These are phyloP conservation scores for Mayamaea pseudoterrestris DNA, from an alignment of 108 stramenopile genomes.

Conservation along the genomic window DNA sequence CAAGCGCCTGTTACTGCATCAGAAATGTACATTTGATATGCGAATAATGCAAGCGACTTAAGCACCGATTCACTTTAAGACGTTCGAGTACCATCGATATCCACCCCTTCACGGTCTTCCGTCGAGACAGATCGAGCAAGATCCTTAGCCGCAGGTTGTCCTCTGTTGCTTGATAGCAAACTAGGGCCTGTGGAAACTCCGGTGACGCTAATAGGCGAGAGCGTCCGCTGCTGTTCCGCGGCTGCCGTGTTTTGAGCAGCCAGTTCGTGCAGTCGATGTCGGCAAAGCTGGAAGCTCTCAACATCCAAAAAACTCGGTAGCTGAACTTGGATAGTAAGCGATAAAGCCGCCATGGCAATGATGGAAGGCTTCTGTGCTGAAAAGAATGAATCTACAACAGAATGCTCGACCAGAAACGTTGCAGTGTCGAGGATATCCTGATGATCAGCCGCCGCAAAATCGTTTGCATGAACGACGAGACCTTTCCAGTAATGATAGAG, in stretches of 20 bases:
- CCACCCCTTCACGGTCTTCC: no score
- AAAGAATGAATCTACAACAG: conserved; percentile 3
- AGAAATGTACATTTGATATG: background rate
- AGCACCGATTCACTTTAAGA: no score
- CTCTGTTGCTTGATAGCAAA: conserved; percentile 36
- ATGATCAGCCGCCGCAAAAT: background rate
- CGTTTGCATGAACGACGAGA: conserved; percentile 6
- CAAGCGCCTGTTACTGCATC: background rate
- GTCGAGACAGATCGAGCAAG: no score
- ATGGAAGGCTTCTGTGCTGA: background rate
- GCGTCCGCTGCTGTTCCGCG: background rate
- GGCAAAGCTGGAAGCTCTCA: background rate
- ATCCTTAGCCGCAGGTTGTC: background rate
- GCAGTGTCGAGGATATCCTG: background rate
- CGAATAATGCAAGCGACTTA: no score
- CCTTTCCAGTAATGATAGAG: no score
- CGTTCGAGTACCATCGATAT: no score
- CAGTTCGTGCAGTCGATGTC: background rate
- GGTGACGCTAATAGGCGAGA: background rate
- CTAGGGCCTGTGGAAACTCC: conserved; percentile 31
- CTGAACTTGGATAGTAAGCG: background rate
- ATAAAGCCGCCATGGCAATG: conserved; percentile 8
- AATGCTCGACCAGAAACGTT: background rate
- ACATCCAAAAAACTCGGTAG: background rate
- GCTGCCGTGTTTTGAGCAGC: background rate